Evolutionary conservation across 108 stramenopile species (phyloP), one percentile per base, ranked within the genome.

Genomic region (Cyclotella atomus): DNA sequence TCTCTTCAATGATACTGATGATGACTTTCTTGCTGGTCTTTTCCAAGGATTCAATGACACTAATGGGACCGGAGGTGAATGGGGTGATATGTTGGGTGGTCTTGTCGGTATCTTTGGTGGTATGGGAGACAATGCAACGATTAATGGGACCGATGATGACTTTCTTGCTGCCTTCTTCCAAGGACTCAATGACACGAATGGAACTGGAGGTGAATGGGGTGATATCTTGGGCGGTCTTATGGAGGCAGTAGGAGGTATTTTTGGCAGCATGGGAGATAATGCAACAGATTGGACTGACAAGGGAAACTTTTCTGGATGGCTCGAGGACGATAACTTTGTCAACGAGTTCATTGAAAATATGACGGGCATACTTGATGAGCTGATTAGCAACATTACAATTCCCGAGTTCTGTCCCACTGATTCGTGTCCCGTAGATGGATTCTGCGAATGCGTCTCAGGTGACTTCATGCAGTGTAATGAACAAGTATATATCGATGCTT

Each of bases 371-470:
- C 7, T 65, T 27, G 30, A 43, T 47, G 64, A 65, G 20, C 25
- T 71, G 46, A 60, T 71, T 50, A 59, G 59, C 30, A 71, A 60
- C 43, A 43, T 23, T 3, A 33, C 55, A 17, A 56, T 60, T 45
- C 59, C 59, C 14, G 70, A 44, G 59, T 71, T 71, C 41, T 71
- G 70, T 23, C 59, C 70, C 12, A 44, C 21, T 68, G 59, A 32
- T 19, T 49, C 3, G 24, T 60, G 47, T 49, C 28, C 46, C 0
- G 1, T 59, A 15, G 33, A 28, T 33, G 70, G 70, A 7, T 60
- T 71, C 17, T 71, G 70, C n/a, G 70, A 71, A 4, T 71, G 70
- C 59, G 45, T 71, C 19, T 9, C 32, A 19, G 59, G 70, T 56
- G 59, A 71, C 56, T 47, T 71, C 2, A 36, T 16, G 2, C n/a